These are phyloP conservation scores for Naganishia albida DNA, from an alignment of 1,284 basidiomycete genomes.

Conservation along the genomic window DNA sequence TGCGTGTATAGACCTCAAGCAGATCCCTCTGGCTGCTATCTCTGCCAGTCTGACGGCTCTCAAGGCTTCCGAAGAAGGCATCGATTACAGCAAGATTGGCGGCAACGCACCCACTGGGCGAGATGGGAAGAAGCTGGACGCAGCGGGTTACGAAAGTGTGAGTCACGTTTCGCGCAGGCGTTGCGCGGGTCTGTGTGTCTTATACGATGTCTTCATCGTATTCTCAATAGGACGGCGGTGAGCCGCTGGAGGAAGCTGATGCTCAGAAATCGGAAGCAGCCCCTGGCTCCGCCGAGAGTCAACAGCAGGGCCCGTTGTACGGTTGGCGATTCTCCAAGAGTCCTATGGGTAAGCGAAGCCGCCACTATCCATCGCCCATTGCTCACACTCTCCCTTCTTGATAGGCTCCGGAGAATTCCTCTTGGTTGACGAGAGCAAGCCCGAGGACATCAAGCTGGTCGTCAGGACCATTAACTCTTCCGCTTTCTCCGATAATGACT, in stretches of 20 bases:
- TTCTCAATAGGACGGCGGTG: constrained; percentile 45
- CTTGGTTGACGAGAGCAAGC: constrained; percentile 45
- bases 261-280: constrained; percentile 9
- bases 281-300: not conserved
- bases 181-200: too few relatives aligned
- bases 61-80: constrained; percentile 42
- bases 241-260: constrained; percentile 39
- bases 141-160: constrained; percentile 49
- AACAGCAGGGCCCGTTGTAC: constrained; percentile 37
- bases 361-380: not conserved
- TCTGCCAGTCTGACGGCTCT: constrained; percentile 50
- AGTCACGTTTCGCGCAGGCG: not conserved
- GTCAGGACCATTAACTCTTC: constrained; percentile 54
- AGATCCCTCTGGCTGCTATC: constrained; percentile 47
- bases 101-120: constrained; percentile 16
- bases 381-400: not conserved
- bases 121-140: constrained; percentile 44
- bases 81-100: constrained; percentile 36
- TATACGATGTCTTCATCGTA: not conserved
- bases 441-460: constrained; percentile 48
- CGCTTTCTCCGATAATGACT: constrained; percentile 51
- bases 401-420: constrained; percentile 54
- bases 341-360: constrained; percentile 51
- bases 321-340: constrained; percentile 53
- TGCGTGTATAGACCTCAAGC: constrained; percentile 42